Evolutionary conservation across 768 basidiomycete genomes (phyloP).

Genomic region (Suillus decipiens): DNA sequence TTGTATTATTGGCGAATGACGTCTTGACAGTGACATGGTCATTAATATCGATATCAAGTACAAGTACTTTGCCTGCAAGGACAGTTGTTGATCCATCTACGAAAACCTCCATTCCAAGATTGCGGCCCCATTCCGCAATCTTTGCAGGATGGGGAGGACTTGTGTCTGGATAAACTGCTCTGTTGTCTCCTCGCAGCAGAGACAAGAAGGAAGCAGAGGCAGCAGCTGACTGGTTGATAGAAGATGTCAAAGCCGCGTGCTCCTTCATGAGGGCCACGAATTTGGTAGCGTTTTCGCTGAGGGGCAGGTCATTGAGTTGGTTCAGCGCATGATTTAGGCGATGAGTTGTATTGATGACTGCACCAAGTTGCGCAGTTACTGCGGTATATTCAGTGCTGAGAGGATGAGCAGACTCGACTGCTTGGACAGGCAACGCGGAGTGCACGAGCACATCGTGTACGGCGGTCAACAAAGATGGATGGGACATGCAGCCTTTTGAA

Average conservation of each 20-base stretch:
- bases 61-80: slow-evolving; percentile 78
- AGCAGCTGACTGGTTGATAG: slow-evolving; percentile 28
- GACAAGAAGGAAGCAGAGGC: slow-evolving; percentile 23
- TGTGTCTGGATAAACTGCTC: slow-evolving; percentile 30
- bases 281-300: slow-evolving; percentile 61
- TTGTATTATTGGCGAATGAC: slow-evolving; percentile 60
- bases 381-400: slow-evolving; percentile 24
- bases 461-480: slow-evolving; percentile 25
- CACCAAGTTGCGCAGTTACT: slow-evolving; percentile 42
- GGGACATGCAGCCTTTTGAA: slow-evolving; percentile 13
- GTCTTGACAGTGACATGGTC: slow-evolving; percentile 60
- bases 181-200: slow-evolving; percentile 14
- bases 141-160: slow-evolving; percentile 34
- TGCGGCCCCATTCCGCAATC: slow-evolving; percentile 61
- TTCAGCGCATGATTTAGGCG: slow-evolving; percentile 56
- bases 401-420: slow-evolving; percentile 25
- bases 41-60: slow-evolving; percentile 71
- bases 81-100: slow-evolving; percentile 63
- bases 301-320: slow-evolving; percentile 43
- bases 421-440: slow-evolving; percentile 23
- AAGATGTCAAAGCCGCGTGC: slow-evolving; percentile 45
- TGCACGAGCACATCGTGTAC: slow-evolving; percentile 33
- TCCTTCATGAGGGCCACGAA: slow-evolving; percentile 69
- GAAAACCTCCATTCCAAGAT: slow-evolving; percentile 75
- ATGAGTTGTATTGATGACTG: slow-evolving; percentile 51